Evolutionary conservation across 176 grass and related monocot genomes (phyloP).

Genomic region (Carex myosuroides): DNA sequence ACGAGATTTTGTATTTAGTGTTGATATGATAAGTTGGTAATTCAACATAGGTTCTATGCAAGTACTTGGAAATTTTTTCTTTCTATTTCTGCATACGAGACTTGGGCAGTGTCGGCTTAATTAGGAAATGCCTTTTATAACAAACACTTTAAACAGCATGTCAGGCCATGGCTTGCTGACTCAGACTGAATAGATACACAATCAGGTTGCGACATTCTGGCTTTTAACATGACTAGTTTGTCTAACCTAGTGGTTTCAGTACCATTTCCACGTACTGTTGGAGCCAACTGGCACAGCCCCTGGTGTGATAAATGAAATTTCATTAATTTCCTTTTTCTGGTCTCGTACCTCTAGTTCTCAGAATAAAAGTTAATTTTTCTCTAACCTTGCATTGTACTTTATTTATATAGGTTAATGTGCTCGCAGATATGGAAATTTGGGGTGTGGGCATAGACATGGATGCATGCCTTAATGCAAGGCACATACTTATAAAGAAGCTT

Average conservation of each 20-base stretch:
- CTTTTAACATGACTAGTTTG: not conserved
- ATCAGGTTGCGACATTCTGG: not conserved
- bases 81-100: not conserved
- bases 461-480: slow-evolving; percentile 59
- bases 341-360: not conserved
- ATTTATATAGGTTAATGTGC: slow-evolving; percentile 61
- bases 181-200: not conserved
- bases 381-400: not conserved
- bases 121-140: not conserved
- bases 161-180: not conserved
- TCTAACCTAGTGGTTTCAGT: not conserved
- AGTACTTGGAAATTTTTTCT: not conserved
- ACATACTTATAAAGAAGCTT: slow-evolving; percentile 76
- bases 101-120: not conserved
- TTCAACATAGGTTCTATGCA: not conserved
- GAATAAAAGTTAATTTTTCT: not conserved
- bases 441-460: slow-evolving; percentile 95
- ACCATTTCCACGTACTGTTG: not conserved
- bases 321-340: not conserved
- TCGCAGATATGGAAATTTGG: slow-evolving; percentile 93
- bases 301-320: not conserved
- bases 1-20: not conserved
- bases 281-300: not conserved
- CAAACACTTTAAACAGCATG: not conserved
- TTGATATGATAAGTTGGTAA: not conserved